phyloP scores from a whole-genome alignment of 177 flowering plant species.

The Tripterygium wilfordii region DNA sequence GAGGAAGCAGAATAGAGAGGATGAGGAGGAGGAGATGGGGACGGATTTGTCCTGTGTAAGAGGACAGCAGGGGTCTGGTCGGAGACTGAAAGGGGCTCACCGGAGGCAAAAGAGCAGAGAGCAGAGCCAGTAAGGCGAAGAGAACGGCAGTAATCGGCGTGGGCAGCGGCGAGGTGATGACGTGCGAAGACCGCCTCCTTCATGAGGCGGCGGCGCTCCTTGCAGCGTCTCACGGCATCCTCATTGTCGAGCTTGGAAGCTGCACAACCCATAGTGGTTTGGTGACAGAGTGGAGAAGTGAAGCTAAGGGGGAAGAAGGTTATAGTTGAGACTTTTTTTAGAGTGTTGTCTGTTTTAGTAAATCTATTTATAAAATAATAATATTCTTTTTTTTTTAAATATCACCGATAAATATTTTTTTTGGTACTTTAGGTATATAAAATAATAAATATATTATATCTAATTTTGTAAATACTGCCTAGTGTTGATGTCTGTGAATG shows the following conservation, averaged over 20 bases:
- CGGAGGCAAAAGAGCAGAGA: constrained; percentile 67
- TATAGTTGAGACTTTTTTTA: too few relatives aligned
- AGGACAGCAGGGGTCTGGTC: constrained; percentile 68
- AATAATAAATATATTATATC: too few relatives aligned
- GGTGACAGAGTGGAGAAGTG: too few relatives aligned
- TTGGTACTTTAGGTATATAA: too few relatives aligned
- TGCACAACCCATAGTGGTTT: constrained; percentile 92
- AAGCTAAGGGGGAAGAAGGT: too few relatives aligned
- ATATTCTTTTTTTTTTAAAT: too few relatives aligned
- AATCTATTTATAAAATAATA: too few relatives aligned
- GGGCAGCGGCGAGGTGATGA: constrained; percentile 88
- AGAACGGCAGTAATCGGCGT: constrained; percentile 84
- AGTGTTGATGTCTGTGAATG: too few relatives aligned
- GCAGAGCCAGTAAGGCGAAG: constrained; percentile 82
- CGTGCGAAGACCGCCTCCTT: constrained; percentile 84
- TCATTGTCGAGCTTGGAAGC: constrained; percentile 87
- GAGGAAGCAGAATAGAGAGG: constrained; percentile 6
- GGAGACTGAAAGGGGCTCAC: constrained; percentile 70
- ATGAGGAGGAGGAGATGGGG: constrained; percentile 29
- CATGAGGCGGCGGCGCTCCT: constrained; percentile 86
- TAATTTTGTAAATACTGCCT: too few relatives aligned
- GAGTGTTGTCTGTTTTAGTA: too few relatives aligned
- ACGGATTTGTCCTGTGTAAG: constrained; percentile 31
- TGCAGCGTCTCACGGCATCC: constrained; percentile 85
- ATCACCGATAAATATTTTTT: too few relatives aligned